These are phyloP conservation scores for Chytridium lagenaria DNA, from an alignment of 371 early-diverging fungal genomes.

Conservation along the genomic window DNA sequence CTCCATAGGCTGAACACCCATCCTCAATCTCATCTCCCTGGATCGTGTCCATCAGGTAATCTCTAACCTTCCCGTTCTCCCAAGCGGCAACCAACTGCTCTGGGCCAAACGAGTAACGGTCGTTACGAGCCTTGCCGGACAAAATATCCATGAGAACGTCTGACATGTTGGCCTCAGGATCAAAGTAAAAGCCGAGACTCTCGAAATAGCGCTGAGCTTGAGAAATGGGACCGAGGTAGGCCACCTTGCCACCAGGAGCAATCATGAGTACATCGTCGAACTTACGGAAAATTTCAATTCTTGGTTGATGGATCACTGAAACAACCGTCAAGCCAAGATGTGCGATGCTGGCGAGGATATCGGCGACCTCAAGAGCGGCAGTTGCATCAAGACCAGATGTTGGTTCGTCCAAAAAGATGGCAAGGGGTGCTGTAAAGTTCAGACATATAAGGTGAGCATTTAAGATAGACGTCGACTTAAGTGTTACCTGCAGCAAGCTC, in stretches of 20 bases:
- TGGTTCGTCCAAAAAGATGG: conserved; percentile 90
- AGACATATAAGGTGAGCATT: neutral
- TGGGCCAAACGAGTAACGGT: conserved; percentile 8
- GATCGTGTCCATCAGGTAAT: neutral
- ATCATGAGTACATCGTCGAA: conserved; percentile 90
- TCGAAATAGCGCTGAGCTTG: conserved; percentile 46
- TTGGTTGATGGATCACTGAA: conserved; percentile 93
- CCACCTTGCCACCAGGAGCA: conserved; percentile 72
- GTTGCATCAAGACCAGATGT: conserved; percentile 86
- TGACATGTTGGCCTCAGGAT: conserved; percentile 40
- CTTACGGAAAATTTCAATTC: conserved; percentile 85
- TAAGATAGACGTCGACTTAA: neutral
- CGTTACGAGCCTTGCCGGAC: conserved; percentile 18
- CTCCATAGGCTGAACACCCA: neutral
- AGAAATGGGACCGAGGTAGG: conserved; percentile 76
- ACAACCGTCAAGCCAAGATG: conserved; percentile 70
- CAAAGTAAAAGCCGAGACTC: conserved; percentile 43
- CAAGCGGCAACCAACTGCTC: neutral
- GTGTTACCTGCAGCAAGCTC: conserved; percentile 66
- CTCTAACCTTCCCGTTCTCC: conserved; percentile 4
- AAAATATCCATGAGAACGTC: conserved; percentile 60
- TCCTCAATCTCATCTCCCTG: neutral
- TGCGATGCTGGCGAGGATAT: conserved; percentile 36
- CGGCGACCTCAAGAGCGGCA: conserved; percentile 44
- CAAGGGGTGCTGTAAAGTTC: conserved; percentile 59